phyloP scores from a whole-genome alignment of 345 rosid genomes.

The Aegle marmelos region DNA sequence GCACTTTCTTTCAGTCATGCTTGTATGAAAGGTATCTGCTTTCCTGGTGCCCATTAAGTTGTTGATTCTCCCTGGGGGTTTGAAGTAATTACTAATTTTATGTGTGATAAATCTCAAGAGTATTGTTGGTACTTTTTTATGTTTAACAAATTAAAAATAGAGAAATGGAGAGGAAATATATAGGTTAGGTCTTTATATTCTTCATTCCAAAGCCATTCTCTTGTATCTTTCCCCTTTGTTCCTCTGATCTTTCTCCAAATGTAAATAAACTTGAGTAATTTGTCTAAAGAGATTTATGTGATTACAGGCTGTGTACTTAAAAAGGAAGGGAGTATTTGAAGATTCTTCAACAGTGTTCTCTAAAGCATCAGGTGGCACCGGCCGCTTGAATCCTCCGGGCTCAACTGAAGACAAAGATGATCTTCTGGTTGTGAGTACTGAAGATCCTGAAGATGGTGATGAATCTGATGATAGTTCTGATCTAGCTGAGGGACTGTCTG shows the following conservation, averaged over 20 bases:
- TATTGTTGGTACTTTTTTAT: not conserved
- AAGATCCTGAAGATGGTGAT: conserved; percentile 58
- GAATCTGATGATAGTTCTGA: conserved; percentile 68
- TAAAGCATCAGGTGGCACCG: conserved; percentile 36
- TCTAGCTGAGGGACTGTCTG: conserved; percentile 65
- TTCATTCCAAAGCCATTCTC: not conserved
- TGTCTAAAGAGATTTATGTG: conserved; percentile 20
- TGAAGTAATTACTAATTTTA: not conserved
- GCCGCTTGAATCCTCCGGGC: conserved; percentile 41
- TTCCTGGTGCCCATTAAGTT: not conserved
- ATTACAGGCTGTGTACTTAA: conserved; percentile 78
- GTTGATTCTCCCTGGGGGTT: not conserved
- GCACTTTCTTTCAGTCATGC: not conserved
- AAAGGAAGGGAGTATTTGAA: conserved; percentile 46
- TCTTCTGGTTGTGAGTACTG: conserved; percentile 47
- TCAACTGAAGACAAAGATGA: conserved; percentile 54
- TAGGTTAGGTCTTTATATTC: not conserved
- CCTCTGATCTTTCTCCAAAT: not conserved
- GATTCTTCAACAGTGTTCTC: conserved; percentile 44
- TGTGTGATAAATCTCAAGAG: not conserved
- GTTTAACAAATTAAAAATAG: not conserved
- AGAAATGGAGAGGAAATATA: not conserved
- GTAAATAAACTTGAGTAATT: not conserved
- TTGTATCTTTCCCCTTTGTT: not conserved
- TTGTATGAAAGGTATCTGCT: not conserved